Conservation (phyloP, 1,139 yeast species). For the Debaryomyces subglobosus region DNA sequence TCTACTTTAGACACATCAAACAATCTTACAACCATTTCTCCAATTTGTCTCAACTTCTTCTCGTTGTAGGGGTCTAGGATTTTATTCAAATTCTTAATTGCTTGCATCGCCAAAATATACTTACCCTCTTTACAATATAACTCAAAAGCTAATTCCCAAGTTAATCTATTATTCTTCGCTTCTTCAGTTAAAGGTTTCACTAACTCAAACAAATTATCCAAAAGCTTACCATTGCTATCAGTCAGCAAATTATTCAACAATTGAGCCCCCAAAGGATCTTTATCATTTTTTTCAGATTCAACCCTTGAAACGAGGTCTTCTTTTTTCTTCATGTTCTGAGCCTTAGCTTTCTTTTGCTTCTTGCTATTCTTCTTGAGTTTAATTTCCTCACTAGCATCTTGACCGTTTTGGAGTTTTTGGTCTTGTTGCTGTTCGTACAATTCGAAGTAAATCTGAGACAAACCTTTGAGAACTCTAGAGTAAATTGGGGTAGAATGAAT, state of each 20-base stretch:
- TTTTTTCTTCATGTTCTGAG: slow-evolving; percentile 40
- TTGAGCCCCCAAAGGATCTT: slow-evolving; percentile 53
- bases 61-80: slow-evolving; percentile 25
- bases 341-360: slow-evolving; percentile 37
- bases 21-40: slow-evolving; percentile 30
- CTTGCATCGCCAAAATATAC: slow-evolving; percentile 51
- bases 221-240: slow-evolving; percentile 27
- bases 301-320: slow-evolving; percentile 44
- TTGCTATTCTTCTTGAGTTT: slow-evolving; percentile 27
- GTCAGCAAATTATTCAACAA: slow-evolving; percentile 31
- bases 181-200: slow-evolving; percentile 38
- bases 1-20: slow-evolving; percentile 29
- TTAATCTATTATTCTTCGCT: slow-evolving; percentile 35
- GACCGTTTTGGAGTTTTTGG: slow-evolving; percentile 11
- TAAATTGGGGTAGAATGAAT: slow-evolving; percentile 72
- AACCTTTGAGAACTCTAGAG: slow-evolving; percentile 68
- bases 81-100: slow-evolving; percentile 41
- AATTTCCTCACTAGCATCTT: slow-evolving; percentile 18
- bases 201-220: slow-evolving; percentile 33
- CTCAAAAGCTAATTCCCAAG: slow-evolving; percentile 44
- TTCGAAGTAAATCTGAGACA: slow-evolving; percentile 60
- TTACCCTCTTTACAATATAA: slow-evolving; percentile 45
- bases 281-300: slow-evolving; percentile 48
- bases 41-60: slow-evolving; percentile 25
- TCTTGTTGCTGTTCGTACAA: slow-evolving; percentile 33